A percentile compares a stretch with the other conserved stretches of the same genome.
phyloP scores from a whole-genome alignment of 495 filamentous ascomycete genomes.

The Niebla homalea region DNA sequence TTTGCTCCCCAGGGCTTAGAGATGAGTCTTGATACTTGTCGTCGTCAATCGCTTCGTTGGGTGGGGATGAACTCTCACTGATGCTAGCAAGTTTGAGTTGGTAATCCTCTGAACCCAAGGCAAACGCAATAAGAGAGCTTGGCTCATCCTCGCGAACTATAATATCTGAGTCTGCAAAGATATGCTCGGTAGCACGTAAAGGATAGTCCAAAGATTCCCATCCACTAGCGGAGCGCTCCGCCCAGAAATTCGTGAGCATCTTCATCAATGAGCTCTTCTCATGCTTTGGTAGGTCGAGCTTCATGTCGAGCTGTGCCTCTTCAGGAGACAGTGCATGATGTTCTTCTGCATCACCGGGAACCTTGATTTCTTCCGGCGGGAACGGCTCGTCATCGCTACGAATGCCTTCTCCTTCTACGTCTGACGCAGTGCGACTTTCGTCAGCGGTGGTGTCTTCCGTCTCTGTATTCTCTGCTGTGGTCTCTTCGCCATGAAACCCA shows the following conservation, averaged over 20 bases:
- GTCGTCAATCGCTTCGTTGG: conserved; percentile 17
- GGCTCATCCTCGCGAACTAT: conserved; percentile 96
- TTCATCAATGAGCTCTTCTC: conserved; percentile 86
- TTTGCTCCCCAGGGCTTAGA: conserved; percentile 27
- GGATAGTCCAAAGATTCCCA: conserved; percentile 95
- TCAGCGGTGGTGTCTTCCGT: conserved; percentile 35
- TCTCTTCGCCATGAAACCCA: conserved; percentile 15
- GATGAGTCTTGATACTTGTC: conserved; percentile 13
- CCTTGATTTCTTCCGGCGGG: conserved; percentile 49
- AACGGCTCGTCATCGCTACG: conserved; percentile 56
- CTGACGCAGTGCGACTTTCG: conserved; percentile 41
- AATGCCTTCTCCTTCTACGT: conserved; percentile 50
- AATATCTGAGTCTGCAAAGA: conserved; percentile 95
- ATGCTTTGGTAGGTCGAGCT: conserved; percentile 73
- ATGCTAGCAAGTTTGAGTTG: conserved; percentile 61
- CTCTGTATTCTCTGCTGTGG: conserved; percentile 33
- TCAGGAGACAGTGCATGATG: conserved; percentile 44
- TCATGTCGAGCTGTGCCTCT: conserved; percentile 43
- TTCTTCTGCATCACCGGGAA: conserved; percentile 52
- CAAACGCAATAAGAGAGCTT: conserved; percentile 88
- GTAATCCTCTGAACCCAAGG: conserved; percentile 76
- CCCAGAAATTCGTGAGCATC: conserved; percentile 95
- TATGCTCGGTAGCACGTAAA: conserved; percentile 73
- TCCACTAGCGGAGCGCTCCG: conserved; percentile 87
- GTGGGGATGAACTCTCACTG: conserved; percentile 40